These are phyloP conservation scores for Cunninghamia lanceolata DNA, from an alignment of 75 land plant genomes.

Conservation along the genomic window DNA sequence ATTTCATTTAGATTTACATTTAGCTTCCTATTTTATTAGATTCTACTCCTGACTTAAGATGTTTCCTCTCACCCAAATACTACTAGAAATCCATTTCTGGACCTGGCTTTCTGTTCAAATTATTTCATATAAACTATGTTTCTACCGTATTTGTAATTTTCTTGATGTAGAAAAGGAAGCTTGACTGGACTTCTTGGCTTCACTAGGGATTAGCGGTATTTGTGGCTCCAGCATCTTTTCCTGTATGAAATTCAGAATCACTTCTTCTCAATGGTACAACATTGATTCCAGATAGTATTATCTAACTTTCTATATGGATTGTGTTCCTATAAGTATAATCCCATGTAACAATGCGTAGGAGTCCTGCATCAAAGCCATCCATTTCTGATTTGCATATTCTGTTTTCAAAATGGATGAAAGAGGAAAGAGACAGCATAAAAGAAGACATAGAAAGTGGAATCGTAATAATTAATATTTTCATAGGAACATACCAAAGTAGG, in stretches of 20 bases:
- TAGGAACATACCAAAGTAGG: neutral
- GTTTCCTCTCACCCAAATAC: neutral
- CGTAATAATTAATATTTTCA: no score
- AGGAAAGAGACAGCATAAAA: neutral
- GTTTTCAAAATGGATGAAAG: neutral
- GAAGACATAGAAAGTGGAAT: neutral
- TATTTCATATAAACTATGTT: neutral
- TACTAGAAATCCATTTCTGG: neutral
- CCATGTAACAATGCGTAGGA: neutral
- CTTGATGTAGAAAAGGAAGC: neutral
- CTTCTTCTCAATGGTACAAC: neutral
- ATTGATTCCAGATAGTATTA: neutral
- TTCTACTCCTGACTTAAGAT: neutral
- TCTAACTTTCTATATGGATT: neutral
- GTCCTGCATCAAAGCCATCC: neutral
- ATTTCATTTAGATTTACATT: neutral
- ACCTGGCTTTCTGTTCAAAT: neutral
- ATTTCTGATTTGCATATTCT: neutral
- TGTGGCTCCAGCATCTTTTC: neutral
- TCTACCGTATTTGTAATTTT: neutral
- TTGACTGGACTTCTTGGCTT: neutral
- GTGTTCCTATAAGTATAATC: neutral
- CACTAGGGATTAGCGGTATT: neutral
- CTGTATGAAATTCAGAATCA: neutral
- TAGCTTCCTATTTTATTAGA: neutral